Evolutionary conservation across 495 filamentous ascomycete genomes (phyloP).

Genomic region (Penicillium coprophilum): DNA sequence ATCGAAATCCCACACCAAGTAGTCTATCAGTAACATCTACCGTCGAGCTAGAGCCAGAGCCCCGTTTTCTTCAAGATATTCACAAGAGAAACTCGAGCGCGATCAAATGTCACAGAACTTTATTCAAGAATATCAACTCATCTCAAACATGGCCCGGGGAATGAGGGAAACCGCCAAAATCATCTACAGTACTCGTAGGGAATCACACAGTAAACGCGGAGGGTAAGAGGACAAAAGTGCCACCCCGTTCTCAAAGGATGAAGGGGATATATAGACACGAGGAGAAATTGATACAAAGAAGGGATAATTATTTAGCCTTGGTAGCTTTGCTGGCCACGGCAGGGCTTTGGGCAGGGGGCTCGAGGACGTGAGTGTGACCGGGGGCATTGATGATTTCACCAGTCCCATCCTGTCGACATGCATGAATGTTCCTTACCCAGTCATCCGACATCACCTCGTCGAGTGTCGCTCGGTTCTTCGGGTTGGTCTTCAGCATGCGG

Average conservation of each 20-base stretch:
- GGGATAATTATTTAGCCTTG: constrained; percentile 36
- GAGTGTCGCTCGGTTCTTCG: constrained; percentile 78
- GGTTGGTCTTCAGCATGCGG: constrained; percentile 88
- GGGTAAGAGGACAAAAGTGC: constrained; percentile 2
- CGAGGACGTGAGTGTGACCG: constrained; percentile 62
- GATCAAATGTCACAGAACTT: not conserved
- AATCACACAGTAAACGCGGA: constrained; percentile 5
- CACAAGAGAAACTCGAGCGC: not conserved
- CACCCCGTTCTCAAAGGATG: not conserved
- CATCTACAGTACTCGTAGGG: constrained; percentile 15
- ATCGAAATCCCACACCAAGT: not conserved
- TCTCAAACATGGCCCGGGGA: constrained; percentile 3
- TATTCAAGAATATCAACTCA: constrained; percentile 13
- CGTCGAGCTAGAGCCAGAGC: not conserved
- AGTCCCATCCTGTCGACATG: constrained; percentile 61
- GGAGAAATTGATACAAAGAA: constrained; percentile 24
- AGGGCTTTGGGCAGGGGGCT: constrained; percentile 51
- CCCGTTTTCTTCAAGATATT: not conserved
- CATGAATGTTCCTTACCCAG: constrained; percentile 75
- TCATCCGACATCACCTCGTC: constrained; percentile 81
- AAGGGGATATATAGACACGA: constrained; percentile 24
- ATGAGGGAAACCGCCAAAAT: constrained; percentile 2
- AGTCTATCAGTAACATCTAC: not conserved
- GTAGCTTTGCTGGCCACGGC: constrained; percentile 44
- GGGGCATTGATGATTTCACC: constrained; percentile 53